phyloP scores from a whole-genome alignment of 139 green algal species.

The Coccomyxa sp. region DNA sequence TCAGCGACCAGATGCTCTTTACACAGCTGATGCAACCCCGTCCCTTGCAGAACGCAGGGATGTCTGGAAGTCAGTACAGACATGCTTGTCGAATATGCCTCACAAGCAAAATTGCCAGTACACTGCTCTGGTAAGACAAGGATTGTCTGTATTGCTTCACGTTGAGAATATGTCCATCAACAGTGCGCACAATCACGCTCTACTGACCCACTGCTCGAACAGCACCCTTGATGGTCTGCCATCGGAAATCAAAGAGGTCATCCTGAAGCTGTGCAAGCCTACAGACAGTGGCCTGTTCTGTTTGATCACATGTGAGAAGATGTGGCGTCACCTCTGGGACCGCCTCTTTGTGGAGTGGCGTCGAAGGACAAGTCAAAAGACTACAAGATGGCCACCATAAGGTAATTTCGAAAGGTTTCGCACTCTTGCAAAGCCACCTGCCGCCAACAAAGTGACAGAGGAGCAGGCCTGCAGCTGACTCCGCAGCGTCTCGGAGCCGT shows the following conservation, averaged over 20 bases:
- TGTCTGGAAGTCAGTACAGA: not conserved
- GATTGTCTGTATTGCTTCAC: not conserved
- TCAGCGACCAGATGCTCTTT: not conserved
- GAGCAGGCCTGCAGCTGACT: not conserved
- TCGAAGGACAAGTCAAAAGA: not conserved
- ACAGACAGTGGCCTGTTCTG: not conserved
- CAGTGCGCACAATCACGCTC: not conserved
- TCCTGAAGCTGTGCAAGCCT: not conserved
- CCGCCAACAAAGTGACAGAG: not conserved
- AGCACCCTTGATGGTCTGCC: not conserved
- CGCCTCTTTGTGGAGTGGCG: not conserved
- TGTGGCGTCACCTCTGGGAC: not conserved
- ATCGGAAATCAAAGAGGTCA: not conserved
- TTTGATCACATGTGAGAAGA: not conserved
- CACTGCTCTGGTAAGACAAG: too few relatives aligned
- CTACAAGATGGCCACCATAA: not conserved
- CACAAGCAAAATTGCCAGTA: too few relatives aligned
- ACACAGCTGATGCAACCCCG: not conserved
- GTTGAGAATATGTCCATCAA: not conserved
- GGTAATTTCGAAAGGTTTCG: not conserved
- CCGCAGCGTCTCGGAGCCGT: not conserved
- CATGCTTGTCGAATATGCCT: constrained; percentile 1
- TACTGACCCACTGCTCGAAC: not conserved
- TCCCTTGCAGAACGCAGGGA: not conserved
- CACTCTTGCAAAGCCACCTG: not conserved